These are phyloP conservation scores for Podila minutissima DNA, from an alignment of 192 early-diverging fungal species.

Conservation along the genomic window DNA sequence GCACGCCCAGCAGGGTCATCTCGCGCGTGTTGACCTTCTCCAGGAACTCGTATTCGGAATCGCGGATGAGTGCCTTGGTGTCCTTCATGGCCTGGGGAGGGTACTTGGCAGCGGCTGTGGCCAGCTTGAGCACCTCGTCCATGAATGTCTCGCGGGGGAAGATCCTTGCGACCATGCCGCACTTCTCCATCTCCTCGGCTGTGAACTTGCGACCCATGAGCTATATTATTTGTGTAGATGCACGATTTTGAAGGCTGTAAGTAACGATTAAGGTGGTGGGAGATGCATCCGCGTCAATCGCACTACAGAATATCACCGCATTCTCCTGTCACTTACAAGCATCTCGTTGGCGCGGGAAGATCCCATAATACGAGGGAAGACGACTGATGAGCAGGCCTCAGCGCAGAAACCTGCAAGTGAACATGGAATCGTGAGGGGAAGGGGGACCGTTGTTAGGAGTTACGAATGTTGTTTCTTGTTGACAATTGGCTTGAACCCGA, in stretches of 20 bases:
- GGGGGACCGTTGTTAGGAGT: neutral
- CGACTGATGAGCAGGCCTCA: slow-evolving; percentile 75
- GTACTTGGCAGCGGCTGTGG: slow-evolving; percentile 60
- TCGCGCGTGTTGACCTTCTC: slow-evolving; percentile 62
- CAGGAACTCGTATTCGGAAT: slow-evolving; percentile 55
- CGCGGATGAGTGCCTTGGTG: slow-evolving; percentile 65
- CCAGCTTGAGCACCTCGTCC: slow-evolving; percentile 57
- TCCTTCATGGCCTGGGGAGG: slow-evolving; percentile 65
- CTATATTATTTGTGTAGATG: slow-evolving; percentile 7
- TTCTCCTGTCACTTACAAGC: slow-evolving; percentile 49
- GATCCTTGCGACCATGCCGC: slow-evolving; percentile 63
- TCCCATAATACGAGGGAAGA: slow-evolving; percentile 76
- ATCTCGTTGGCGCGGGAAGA: slow-evolving; percentile 72
- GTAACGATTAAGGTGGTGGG: neutral
- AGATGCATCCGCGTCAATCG: neutral
- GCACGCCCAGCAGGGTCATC: slow-evolving; percentile 63
- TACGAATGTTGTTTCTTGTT: neutral
- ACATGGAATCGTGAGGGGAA: neutral
- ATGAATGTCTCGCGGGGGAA: slow-evolving; percentile 62
- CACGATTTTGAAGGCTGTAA: neutral
- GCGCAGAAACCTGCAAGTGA: slow-evolving; percentile 66
- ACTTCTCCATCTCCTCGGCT: slow-evolving; percentile 68
- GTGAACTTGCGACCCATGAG: slow-evolving; percentile 65
- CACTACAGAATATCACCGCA: no score
- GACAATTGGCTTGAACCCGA: neutral